Conservation (phyloP, 1,139 yeast species). For the Sugiyamaella japonica region DNA sequence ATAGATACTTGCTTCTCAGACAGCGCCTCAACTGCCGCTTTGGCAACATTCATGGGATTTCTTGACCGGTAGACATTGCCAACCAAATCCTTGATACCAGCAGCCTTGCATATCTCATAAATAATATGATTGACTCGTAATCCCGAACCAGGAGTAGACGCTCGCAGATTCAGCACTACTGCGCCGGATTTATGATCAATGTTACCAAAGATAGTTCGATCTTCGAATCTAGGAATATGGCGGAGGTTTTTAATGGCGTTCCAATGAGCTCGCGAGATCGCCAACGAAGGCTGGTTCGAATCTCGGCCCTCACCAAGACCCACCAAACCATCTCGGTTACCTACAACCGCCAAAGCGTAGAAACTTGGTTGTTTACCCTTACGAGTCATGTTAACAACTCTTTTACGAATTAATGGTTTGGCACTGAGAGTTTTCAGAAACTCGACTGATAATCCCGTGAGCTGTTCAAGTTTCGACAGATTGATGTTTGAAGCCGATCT, state of each 20-base stretch:
- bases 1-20: slow-evolving; percentile 70
- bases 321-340: slow-evolving; percentile 89
- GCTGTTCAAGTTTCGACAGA: slow-evolving; percentile 41
- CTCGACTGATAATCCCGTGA: slow-evolving; percentile 71
- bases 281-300: slow-evolving; percentile 71
- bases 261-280: slow-evolving; percentile 88
- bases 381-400: slow-evolving; percentile 89
- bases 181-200: slow-evolving; percentile 85
- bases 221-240: slow-evolving; percentile 82
- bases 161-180: slow-evolving; percentile 73
- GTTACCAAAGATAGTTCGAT: slow-evolving; percentile 87
- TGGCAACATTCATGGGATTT: slow-evolving; percentile 92
- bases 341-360: slow-evolving; percentile 86
- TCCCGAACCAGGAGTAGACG: slow-evolving; percentile 95
- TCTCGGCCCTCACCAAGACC: slow-evolving; percentile 97
- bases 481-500: slow-evolving; percentile 48
- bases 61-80: slow-evolving; percentile 91
- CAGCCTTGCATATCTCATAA: slow-evolving; percentile 89
- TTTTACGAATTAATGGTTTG: slow-evolving; percentile 52
- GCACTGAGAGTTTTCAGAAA: slow-evolving; percentile 66
- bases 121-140: slow-evolving; percentile 88
- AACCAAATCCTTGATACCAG: slow-evolving; percentile 90
- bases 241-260: slow-evolving; percentile 85
- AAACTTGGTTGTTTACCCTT: slow-evolving; percentile 89
- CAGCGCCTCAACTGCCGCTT: slow-evolving; percentile 86